Base-by-base conservation (phyloP, 106 monocot species). In the Dendrobium chrysotoxum region DNA sequence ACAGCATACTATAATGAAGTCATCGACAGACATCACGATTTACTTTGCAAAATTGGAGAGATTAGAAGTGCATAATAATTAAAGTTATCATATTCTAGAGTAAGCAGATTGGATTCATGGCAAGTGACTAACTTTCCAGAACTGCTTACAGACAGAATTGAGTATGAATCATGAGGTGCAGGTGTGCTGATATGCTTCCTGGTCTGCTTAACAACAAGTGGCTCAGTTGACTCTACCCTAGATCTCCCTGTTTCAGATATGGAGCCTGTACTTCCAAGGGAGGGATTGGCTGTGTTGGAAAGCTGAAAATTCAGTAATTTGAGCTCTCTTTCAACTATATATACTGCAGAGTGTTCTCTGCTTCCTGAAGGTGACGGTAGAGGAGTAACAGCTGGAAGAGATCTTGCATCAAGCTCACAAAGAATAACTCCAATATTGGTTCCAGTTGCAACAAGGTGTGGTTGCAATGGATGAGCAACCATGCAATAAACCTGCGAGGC, bases 401-500 rank as follows among this genome's bases (percentile, higher is more conserved):
- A 89, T 78, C 89, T 91, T 73, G 98, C 68, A 85, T 98, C 98
- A 87, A 98, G 95, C 89, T 98, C 98, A 53, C 98, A 93, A 28
- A 98, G 80, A 84, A 98, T 98, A 65, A 98, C 85, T 58, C 98
- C 98, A 76, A 98, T 86, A 79, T 98, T 98, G 76, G 98, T 98
- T 18, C 98, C 98, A 54, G 98, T 95, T 26, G 95, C 98, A 83
- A 98, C 98, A 84, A 98, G 95, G 72, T 98, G 95, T 72, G 98
- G 98, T 79, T 98, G 98, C 80, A 98, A 84, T 75, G 98, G 92
- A 89, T 98, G 98, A 77, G 98, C 95, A 74, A 98, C 98, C 98
- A 98, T 98, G 85, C 98, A 98, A 75, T 98, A 98, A 40, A 93
- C 98, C 98, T 98, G 75, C 64, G 83, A 77, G 75, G 25, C 2